Conservation (phyloP, 305 asterid species). For the Andrographis paniculata region DNA sequence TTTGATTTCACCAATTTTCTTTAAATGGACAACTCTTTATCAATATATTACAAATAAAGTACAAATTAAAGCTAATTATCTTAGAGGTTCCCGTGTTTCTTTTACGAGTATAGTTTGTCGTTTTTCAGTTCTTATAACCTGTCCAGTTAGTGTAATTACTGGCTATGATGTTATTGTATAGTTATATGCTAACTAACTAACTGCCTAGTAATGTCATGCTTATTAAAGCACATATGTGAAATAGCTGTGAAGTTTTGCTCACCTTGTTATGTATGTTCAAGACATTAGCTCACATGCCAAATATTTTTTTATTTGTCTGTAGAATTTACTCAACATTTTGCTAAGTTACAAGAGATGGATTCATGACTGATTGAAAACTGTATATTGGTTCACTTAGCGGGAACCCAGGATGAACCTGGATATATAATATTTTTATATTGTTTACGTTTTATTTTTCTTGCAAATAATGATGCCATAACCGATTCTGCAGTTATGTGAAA, state of each 20-base stretch:
- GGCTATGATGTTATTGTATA: not conserved
- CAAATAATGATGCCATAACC: constrained; percentile 10
- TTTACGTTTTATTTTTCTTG: constrained; percentile 12
- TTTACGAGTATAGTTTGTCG: not conserved
- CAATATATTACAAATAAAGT: too few relatives aligned
- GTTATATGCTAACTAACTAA: not conserved
- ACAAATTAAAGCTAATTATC: too few relatives aligned
- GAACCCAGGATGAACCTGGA: not conserved
- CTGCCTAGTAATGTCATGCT: not conserved
- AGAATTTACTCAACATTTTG: not conserved
- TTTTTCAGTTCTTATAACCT: not conserved
- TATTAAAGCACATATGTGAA: too few relatives aligned
- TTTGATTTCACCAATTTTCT: too few relatives aligned
- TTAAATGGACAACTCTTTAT: too few relatives aligned
- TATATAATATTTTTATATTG: constrained; percentile 3
- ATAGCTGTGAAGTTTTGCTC: too few relatives aligned
- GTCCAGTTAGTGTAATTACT: not conserved
- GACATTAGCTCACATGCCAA: too few relatives aligned
- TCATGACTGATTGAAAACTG: constrained; percentile 1
- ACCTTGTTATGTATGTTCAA: too few relatives aligned
- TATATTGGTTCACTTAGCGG: not conserved
- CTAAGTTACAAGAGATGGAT: not conserved
- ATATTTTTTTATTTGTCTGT: too few relatives aligned
- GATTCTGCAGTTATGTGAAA: constrained; percentile 62
- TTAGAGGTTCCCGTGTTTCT: not conserved